A percentile compares a stretch with the other conserved stretches of the same genome.
Conservation (phyloP, 106 monocot genomes). For the Platanthera zijinensis region DNA sequence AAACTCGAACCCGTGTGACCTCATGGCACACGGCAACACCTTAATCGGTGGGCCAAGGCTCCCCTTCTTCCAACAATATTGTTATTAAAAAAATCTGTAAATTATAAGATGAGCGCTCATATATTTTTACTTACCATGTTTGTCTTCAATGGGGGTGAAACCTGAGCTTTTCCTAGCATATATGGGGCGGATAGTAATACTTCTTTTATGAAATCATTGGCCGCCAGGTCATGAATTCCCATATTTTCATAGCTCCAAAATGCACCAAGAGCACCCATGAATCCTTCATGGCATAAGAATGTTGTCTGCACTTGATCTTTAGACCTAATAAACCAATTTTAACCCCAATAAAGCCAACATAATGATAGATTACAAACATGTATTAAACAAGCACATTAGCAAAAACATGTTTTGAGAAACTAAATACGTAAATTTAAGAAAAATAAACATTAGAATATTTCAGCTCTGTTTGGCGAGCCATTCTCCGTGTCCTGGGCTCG, state of each 20-base stretch:
- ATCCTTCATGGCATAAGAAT: conserved; percentile 68
- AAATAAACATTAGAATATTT: too few relatives aligned
- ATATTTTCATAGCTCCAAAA: conserved; percentile 80
- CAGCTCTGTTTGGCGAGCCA: too few relatives aligned
- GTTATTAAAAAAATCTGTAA: too few relatives aligned
- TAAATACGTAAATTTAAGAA: too few relatives aligned
- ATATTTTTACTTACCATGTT: conserved; percentile 15
- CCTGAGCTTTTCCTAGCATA: conserved; percentile 35
- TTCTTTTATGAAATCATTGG: conserved; percentile 52
- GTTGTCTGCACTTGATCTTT: conserved; percentile 70
- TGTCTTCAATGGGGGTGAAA: conserved; percentile 13
- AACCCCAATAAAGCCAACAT: background rate
- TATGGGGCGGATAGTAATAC: conserved; percentile 64
- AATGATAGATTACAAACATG: background rate
- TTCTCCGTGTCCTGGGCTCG: too few relatives aligned
- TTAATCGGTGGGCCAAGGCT: too few relatives aligned
- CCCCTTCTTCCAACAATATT: too few relatives aligned
- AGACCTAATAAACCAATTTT: conserved; percentile 32
- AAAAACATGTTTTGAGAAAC: too few relatives aligned
- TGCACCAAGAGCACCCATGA: conserved; percentile 63
- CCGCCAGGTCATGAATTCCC: conserved; percentile 53
- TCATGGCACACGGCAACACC: too few relatives aligned
- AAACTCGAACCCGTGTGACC: too few relatives aligned
- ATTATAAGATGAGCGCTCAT: too few relatives aligned
- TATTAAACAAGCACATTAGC: too few relatives aligned